Base-by-base conservation (phyloP, 169 alveolate species). In the Sarcocystis neurona region DNA sequence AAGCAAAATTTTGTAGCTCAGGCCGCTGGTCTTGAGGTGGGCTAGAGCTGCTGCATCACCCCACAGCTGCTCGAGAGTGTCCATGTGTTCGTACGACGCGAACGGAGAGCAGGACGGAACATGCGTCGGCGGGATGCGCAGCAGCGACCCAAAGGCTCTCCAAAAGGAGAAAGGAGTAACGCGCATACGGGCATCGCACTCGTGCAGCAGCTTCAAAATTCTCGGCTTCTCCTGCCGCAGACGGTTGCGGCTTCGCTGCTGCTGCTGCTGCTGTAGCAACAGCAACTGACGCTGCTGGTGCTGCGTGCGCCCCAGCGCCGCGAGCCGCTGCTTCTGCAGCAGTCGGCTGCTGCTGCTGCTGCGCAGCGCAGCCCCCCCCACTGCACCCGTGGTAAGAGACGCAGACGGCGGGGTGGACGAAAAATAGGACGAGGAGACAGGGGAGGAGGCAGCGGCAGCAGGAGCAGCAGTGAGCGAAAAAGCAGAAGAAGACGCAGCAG, bases 191-290 rank as follows among this genome's bases (percentile, higher is more conserved):
- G 90, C 79, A 39, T 85, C 90, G 58, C 90, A 66, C 90, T 85
- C 90, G 84, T 85, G 84, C 84, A 84, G 50, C 68, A 44, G 63
- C 58, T 85, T 85, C 72, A 85, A 75, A 2, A 84, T 84, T 3
- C 90, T 84, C 47, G 90, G 90, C 90, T 85, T 85, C 47, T 85
- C 90, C 43, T 70, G 74, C 58, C 90, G 84, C 56, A 85, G 60
- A 41, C 90, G 32, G 34, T 79, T 79, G 41, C 90, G 30, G 84
- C 90, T 85, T 6, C 90, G 90, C 84, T 85, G 90, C 90, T 85
- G 90, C 72, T 85, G 90, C 46, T 85, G 90, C 68, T 66, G 84
- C 53, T 27, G 53, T 4, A 63, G 75, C 34, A 63, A 43, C n/a
- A n/a, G n/a, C 75, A 63, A 15, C 75, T 63, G 75, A 30, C 75